These are phyloP conservation scores for Scytalidium sp. DNA, from an alignment of 2,329 filamentous ascomycete species.

Conservation along the genomic window DNA sequence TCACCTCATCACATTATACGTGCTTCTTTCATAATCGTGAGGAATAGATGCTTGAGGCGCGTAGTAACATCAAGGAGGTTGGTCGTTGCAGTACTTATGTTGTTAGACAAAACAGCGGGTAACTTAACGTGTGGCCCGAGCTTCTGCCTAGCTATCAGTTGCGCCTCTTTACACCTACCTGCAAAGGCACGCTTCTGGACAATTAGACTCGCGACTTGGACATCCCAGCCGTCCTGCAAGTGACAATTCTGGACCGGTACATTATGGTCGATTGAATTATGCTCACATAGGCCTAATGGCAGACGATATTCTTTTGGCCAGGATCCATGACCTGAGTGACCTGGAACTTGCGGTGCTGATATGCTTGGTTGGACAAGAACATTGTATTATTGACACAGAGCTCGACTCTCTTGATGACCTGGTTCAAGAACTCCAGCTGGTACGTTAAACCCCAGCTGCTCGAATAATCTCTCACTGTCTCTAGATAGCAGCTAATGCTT, in stretches of 20 bases:
- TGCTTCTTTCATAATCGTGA: conserved; percentile 1
- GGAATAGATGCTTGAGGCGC: conserved; percentile 3
- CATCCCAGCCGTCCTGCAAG: neutral
- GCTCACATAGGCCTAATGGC: conserved; percentile 46
- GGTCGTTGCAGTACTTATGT: conserved; percentile 5
- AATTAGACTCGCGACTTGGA: neutral
- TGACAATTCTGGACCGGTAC: neutral
- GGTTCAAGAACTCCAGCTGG: conserved; percentile 70
- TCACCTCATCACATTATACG: conserved; percentile 14
- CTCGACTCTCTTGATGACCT: conserved; percentile 60
- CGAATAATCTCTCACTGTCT: conserved; percentile 5
- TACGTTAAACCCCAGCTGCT: conserved; percentile 30
- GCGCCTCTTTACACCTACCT: neutral
- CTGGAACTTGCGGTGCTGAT: conserved; percentile 84
- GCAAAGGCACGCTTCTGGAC: neutral
- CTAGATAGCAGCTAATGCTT: conserved; percentile 66
- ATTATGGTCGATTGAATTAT: conserved; percentile 16
- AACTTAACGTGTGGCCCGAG: conserved; percentile 25
- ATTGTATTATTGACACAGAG: conserved; percentile 82
- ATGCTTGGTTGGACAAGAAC: conserved; percentile 76
- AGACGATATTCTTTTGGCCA: conserved; percentile 58
- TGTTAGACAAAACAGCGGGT: neutral
- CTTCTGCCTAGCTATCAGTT: conserved; percentile 9
- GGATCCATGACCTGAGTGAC: conserved; percentile 78
- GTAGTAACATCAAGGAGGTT: conserved; percentile 1